Evolutionary conservation across 1,284 basidiomycete genomes (phyloP).

Genomic region (Malassezia pachydermatis): DNA sequence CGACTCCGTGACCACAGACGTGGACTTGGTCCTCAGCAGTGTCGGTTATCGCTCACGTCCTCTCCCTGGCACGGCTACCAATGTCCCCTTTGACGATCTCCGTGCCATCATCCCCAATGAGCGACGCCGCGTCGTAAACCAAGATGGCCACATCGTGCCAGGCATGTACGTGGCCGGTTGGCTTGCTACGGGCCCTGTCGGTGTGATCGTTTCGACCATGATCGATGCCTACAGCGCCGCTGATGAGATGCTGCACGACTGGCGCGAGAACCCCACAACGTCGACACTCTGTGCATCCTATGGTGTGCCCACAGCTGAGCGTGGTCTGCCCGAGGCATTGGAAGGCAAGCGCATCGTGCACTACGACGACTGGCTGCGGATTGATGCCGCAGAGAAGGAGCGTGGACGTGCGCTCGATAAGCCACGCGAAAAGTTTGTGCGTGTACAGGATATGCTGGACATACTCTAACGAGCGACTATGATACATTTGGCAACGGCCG

Average conservation of each 20-base stretch:
- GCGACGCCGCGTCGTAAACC: slow-evolving; percentile 19
- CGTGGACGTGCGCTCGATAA: slow-evolving; percentile 58
- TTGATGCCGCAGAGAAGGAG: slow-evolving; percentile 60
- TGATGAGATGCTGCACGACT: slow-evolving; percentile 60
- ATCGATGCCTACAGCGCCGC: slow-evolving; percentile 75
- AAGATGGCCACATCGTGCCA: slow-evolving; percentile 40
- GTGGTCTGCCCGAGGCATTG: slow-evolving; percentile 15
- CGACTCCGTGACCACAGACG: slow-evolving; percentile 53
- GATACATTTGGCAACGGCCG: slow-evolving; percentile 11
- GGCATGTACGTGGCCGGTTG: slow-evolving; percentile 87
- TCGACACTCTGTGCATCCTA: slow-evolving; percentile 1
- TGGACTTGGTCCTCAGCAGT: slow-evolving; percentile 74
- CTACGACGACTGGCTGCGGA: slow-evolving; percentile 61
- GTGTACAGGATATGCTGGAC: slow-evolving; percentile 16
- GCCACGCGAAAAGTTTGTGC: slow-evolving; percentile 62
- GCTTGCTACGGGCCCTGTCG: slow-evolving; percentile 81
- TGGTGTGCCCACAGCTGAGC: background rate
- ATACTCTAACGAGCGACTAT: slow-evolving; percentile 5
- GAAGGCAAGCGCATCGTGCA: slow-evolving; percentile 50
- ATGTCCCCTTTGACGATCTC: slow-evolving; percentile 19
- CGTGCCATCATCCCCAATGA: slow-evolving; percentile 19
- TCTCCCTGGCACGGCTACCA: slow-evolving; percentile 23
- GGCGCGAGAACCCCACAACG: background rate
- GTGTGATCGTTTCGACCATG: slow-evolving; percentile 89
- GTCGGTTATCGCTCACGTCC: slow-evolving; percentile 76